Evolutionary conservation across 768 basidiomycete species (phyloP), one percentile per base, ranked within the genome.

Genomic region (Collybia mongolica): DNA sequence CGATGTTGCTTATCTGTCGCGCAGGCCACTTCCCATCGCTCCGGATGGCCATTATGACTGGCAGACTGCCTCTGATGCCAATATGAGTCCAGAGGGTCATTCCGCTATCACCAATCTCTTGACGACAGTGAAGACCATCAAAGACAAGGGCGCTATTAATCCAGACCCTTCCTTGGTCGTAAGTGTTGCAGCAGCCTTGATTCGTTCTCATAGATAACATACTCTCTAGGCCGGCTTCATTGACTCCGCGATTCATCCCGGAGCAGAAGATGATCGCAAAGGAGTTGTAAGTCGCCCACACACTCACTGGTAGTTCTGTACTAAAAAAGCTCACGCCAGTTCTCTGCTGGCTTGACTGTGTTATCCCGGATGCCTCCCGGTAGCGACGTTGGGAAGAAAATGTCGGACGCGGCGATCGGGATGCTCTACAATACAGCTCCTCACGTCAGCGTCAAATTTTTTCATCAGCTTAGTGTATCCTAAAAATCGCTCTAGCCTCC

Each of bases 381-480:
- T 26, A 48, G 28, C 29, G 52, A 55, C 39, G 28, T 61, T 7
- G 48, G 55, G 2, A 61, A 58, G 52, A 53, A 55, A 18, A 40
- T 65, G 40, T 59, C 60, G 28, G 59, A 65, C 36, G 55, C 57
- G 5, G 58, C 55, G 0, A 58, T 77, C 53, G 73, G 69, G 65
- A 53, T 75, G 54, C 68, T 75, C 5, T 81, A 82, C 61, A 82
- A 84, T 61, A 76, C 86, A 14, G 71, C 83, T 15, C 83, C 84
- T 35, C 84, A 86, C 19, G 54, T 52, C n/a, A 38, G 53, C 20
- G 2, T 5, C 11, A 17, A n/a, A 40, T 24, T 40, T 6, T 41
- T 3, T 37, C n/a, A 8, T 32, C 15, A 18, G 19, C 14, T 18
- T 5, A 8, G 14, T 19, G 18, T 29, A 23, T 39, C 36, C n/a